A percentile compares a stretch with the other conserved stretches of the same genome.
Conservation (phyloP, 2,329 filamentous ascomycete species). For the Botryotinia narcissicola region DNA sequence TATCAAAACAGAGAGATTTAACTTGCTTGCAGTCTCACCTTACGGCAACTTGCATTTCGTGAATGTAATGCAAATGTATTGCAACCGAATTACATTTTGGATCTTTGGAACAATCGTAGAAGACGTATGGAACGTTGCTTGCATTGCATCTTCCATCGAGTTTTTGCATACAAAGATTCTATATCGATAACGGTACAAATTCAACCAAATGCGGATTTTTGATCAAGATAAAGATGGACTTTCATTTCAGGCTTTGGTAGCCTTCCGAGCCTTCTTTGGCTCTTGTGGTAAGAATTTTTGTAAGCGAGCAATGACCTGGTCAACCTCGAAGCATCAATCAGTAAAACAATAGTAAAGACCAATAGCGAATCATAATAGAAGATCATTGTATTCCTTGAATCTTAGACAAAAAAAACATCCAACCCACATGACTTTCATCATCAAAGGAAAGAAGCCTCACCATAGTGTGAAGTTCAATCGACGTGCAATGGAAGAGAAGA, state of each 20-base stretch:
- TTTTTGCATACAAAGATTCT: neutral
- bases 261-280: slow-evolving; percentile 1
- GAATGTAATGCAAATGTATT: slow-evolving; percentile 9
- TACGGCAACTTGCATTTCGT: slow-evolving; percentile 12
- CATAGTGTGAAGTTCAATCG: slow-evolving; percentile 36
- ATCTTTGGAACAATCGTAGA: slow-evolving; percentile 6
- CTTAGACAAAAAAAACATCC: neutral
- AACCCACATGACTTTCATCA: slow-evolving; percentile 36
- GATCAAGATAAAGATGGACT: neutral
- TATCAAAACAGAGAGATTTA: neutral
- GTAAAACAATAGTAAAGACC: slow-evolving; percentile 6
- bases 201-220: slow-evolving; percentile 3
- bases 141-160: neutral
- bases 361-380: slow-evolving; percentile 17
- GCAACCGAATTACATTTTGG: slow-evolving; percentile 6
- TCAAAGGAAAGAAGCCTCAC: slow-evolving; percentile 36
- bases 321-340: neutral
- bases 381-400: slow-evolving; percentile 9
- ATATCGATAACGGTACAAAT: neutral
- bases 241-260: neutral
- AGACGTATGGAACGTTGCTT: slow-evolving; percentile 18
- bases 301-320: slow-evolving; percentile 18
- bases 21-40: neutral
- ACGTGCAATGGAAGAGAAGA: slow-evolving; percentile 26
- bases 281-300: neutral